Base-by-base conservation (phyloP, 1,139 yeast genomes). In the Geotrichum europaeum region DNA sequence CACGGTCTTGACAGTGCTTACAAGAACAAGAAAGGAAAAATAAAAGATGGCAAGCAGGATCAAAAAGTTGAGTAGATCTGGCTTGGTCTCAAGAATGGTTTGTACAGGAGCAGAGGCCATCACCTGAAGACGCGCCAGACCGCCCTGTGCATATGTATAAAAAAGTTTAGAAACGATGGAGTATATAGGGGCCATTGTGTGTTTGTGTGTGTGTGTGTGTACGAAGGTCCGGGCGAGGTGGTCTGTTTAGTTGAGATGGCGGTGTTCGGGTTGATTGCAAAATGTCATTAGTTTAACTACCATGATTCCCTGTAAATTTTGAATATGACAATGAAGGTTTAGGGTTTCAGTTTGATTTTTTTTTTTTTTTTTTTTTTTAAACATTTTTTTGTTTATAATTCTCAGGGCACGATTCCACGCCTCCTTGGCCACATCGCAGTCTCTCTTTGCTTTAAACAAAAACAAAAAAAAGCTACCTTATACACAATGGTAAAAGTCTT, bases 401-500 rank as follows among this genome's bases (percentile, higher is more conserved):
- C 32, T 9, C 32, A 28, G 9, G 32, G 18, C 43, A 36, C 43
- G 47, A 40, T 18, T 40, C 47, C 10, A n/a, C 20, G 15, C 47
- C 18, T 28, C 32, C 20, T 15, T n/a, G 18, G 10, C 2, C 20
- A 40, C 7, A 7, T 40, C 3, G 18, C 5, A 15, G 47, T 40
- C 47, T n/a, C 20, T n/a, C 12, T 40, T 40, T n/a, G 47, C 22
- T 40, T 40, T 13, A 36, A n/a, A 12, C 18, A 13, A n/a, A n/a
- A n/a, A 40, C 12, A 6, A 15, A n/a, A n/a, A 3, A 40, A n/a
- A n/a, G 7, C 25, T 20, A 47, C 6, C 50, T 15, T 13, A 18
- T 43, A 40, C 22, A 24, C 30, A 6, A 51, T 53, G 43, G 63
- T 53, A 56, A 91, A 90, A 96, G 98, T 89, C n/a, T 96, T 88